Evolutionary conservation across 108 stramenopile species (phyloP), one percentile per base, ranked within the genome.

Genomic region (Skeletonema grethae): DNA sequence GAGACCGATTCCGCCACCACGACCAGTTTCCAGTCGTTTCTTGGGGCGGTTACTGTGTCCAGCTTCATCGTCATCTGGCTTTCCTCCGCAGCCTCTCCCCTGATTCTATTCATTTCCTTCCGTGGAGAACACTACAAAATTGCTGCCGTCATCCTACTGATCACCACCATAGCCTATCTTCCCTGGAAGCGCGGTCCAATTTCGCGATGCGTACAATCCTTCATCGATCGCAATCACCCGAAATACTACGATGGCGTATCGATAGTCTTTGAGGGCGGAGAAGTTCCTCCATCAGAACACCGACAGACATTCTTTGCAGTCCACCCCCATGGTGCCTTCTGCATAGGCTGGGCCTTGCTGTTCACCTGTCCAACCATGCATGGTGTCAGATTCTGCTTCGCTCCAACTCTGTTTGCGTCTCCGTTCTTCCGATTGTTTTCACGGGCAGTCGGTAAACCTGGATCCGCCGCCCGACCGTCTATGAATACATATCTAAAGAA

Each of bases 321-420:
- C 4, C 87, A 88, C 63, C 87, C 87, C 3, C 87, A 88, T 62
- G 87, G 87, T 11, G 83, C 83, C 28, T 86, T 88, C 43, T 84
- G 84, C 57, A 63, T 85, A 7, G 87, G 87, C 10, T 86, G 85
- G 87, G 62, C 83, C 22, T 59, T 82, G 4, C 72, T 88, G 7
- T 84, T 66, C 57, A 43, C 28, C 56, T 66, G 57, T 53, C 65
- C 43, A 13, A 36, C 34, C 65, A 82, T 82, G 76, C 66, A 70
- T 7, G 29, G 65, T 8, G 83, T 88, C 25, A 75, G 80, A 12
- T 88, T 88, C 57, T 84, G 83, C 60, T 88, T 88, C 65, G 67
- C 87, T 31, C 83, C 84, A n/a, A n/a, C 57, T 10, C 63, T 88
- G 12, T 88, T 64, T 55, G 61, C 67, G 11, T 83, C 84, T 20